A percentile compares a stretch with the other conserved stretches of the same genome.
Conservation (phyloP, 2,329 filamentous ascomycete species). For the Didymella keratinophila region DNA sequence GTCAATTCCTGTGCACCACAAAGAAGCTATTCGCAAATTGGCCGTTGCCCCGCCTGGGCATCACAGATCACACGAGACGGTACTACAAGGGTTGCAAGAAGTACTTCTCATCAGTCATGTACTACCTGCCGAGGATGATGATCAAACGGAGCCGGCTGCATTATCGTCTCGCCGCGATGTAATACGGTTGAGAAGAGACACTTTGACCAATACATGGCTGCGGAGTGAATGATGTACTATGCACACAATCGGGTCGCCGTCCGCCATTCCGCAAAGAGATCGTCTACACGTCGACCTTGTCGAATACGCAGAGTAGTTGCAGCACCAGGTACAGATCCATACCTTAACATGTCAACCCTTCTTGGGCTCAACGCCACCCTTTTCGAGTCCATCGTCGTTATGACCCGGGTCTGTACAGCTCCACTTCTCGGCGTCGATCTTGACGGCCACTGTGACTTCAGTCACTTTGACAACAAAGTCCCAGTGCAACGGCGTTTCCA, state of each 20-base stretch:
- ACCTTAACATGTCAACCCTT: background rate
- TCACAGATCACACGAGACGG: constrained; percentile 19
- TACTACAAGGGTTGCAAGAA: constrained; percentile 11
- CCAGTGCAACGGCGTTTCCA: constrained; percentile 21
- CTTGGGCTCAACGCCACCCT: background rate
- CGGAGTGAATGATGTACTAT: background rate
- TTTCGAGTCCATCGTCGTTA: background rate
- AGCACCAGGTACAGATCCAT: background rate
- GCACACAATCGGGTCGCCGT: background rate
- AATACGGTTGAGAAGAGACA: background rate
- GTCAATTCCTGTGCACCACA: constrained; percentile 8
- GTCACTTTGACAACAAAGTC: constrained; percentile 6
- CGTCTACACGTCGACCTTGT: background rate
- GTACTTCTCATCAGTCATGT: constrained; percentile 15
- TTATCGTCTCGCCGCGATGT: background rate
- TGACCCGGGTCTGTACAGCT: background rate
- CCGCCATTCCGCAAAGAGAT: background rate
- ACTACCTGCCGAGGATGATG: background rate
- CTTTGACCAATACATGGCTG: constrained; percentile 6
- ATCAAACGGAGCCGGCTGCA: background rate
- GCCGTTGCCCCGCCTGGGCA: constrained; percentile 22
- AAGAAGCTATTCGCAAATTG: constrained; percentile 19
- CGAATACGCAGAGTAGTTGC: background rate
- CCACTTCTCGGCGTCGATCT: background rate
- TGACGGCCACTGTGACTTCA: background rate